Percentiles rank a stretch among this genome's conserved stretches.
Evolutionary conservation across 2,329 filamentous ascomycete genomes (phyloP).

Genomic region (Ascomycota sp.): DNA sequence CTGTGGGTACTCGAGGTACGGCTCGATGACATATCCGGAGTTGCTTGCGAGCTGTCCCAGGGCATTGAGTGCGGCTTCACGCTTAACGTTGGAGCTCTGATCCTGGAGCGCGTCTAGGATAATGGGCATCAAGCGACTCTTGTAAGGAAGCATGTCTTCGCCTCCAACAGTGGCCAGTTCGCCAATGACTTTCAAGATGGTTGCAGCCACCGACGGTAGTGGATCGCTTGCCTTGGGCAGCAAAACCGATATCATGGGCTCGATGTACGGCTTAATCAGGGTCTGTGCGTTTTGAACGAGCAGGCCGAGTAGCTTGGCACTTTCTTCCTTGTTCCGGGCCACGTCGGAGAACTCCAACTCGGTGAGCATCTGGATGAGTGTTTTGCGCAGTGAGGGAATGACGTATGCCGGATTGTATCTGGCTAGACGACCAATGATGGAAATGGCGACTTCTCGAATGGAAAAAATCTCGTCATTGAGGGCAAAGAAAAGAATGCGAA

Average conservation of each 20-base stretch:
- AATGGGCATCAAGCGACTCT: constrained; percentile 81
- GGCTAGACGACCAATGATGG: constrained; percentile 85
- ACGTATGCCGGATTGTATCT: constrained; percentile 90
- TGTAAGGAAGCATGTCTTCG: constrained; percentile 81
- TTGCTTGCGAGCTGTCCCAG: constrained; percentile 87
- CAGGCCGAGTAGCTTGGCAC: constrained; percentile 76
- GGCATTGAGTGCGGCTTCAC: constrained; percentile 77
- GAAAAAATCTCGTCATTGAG: constrained; percentile 87
- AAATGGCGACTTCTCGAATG: constrained; percentile 85
- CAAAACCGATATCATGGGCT: constrained; percentile 89
- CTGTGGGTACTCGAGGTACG: constrained; percentile 87
- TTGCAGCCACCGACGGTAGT: constrained; percentile 76
- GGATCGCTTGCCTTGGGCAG: constrained; percentile 76
- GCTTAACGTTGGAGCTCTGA: constrained; percentile 72
- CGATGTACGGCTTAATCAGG: constrained; percentile 88
- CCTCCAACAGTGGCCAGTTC: constrained; percentile 88
- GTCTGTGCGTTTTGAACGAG: constrained; percentile 84
- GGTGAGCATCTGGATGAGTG: constrained; percentile 86
- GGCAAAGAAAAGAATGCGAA: constrained; percentile 83
- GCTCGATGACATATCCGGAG: constrained; percentile 91
- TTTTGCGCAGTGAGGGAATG: constrained; percentile 84
- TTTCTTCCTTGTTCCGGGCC: constrained; percentile 86
- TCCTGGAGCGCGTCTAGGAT: constrained; percentile 90
- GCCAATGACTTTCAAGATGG: constrained; percentile 85
- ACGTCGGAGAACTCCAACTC: constrained; percentile 94